These are phyloP conservation scores for Botrytis fabae DNA, from an alignment of 2,329 filamentous ascomycete genomes.

Conservation along the genomic window DNA sequence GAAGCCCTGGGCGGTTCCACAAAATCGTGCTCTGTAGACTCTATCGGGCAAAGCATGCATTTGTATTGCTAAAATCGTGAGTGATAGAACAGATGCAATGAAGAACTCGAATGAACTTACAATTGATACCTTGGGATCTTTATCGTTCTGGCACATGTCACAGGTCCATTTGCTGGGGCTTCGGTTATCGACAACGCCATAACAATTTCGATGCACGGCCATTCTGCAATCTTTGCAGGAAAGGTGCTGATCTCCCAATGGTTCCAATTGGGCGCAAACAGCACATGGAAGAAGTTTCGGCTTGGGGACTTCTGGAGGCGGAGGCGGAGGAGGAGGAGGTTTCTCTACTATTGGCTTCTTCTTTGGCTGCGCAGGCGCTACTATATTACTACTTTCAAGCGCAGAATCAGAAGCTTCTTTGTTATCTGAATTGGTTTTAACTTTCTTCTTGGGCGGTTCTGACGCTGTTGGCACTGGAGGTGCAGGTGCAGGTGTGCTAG, in stretches of 20 bases:
- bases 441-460: slow-evolving; percentile 65
- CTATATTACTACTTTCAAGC: slow-evolving; percentile 46
- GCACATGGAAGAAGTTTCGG: slow-evolving; percentile 80
- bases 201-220: slow-evolving; percentile 89
- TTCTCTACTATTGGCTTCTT: slow-evolving; percentile 55
- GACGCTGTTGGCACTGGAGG: slow-evolving; percentile 36
- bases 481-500: slow-evolving; percentile 33
- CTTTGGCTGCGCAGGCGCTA: slow-evolving; percentile 43
- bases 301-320: slow-evolving; percentile 74
- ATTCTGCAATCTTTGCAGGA: slow-evolving; percentile 86
- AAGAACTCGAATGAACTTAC: slow-evolving; percentile 51
- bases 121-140: slow-evolving; percentile 88
- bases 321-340: slow-evolving; percentile 59
- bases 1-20: slow-evolving; percentile 77
- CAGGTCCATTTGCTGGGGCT: slow-evolving; percentile 83
- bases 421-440: slow-evolving; percentile 53
- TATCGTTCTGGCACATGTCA: slow-evolving; percentile 94
- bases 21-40: slow-evolving; percentile 77
- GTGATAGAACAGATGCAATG: slow-evolving; percentile 34
- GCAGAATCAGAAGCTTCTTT: slow-evolving; percentile 50
- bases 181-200: slow-evolving; percentile 72
- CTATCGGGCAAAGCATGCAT: slow-evolving; percentile 87
- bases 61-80: slow-evolving; percentile 67
- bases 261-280: slow-evolving; percentile 75
- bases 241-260: slow-evolving; percentile 68